A percentile compares a stretch with the other conserved stretches of the same genome.
Conservation (phyloP, 2,329 filamentous ascomycete genomes). For the Pestalotiopsis sp. region DNA sequence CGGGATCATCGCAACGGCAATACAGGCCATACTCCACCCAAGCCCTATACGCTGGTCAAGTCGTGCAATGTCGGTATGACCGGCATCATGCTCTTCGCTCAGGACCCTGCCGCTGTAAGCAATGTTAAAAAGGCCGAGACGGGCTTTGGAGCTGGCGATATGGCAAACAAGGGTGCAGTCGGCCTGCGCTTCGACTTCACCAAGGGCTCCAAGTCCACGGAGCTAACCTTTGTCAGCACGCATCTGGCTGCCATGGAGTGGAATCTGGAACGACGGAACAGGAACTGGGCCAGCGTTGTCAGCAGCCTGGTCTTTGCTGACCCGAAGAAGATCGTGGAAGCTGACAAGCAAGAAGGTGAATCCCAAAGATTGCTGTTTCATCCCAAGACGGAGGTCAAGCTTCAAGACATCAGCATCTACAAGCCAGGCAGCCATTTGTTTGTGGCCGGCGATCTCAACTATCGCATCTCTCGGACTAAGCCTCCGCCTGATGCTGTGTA, state of each 20-base stretch:
- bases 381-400: slow-evolving; percentile 35
- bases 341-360: not conserved
- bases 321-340: slow-evolving; percentile 42
- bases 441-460: slow-evolving; percentile 91
- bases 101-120: slow-evolving; percentile 60
- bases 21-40: not conserved
- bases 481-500: slow-evolving; percentile 65
- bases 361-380: slow-evolving; percentile 27
- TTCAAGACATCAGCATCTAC: slow-evolving; percentile 71
- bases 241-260: slow-evolving; percentile 90
- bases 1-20: slow-evolving; percentile 21
- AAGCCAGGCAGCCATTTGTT: slow-evolving; percentile 77
- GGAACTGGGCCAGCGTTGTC: slow-evolving; percentile 86
- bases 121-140: slow-evolving; percentile 78
- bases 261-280: slow-evolving; percentile 74
- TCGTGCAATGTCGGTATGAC: slow-evolving; percentile 86
- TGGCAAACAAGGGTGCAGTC: slow-evolving; percentile 95
- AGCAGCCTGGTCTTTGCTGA: slow-evolving; percentile 76
- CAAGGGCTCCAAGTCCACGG: slow-evolving; percentile 48
- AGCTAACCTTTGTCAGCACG: slow-evolving; percentile 83
- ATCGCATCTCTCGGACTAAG: slow-evolving; percentile 73
- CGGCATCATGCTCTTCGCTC: slow-evolving; percentile 82
- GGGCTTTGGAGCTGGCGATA: slow-evolving; percentile 81
- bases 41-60: slow-evolving; percentile 69
- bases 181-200: slow-evolving; percentile 71